Percentiles rank a stretch among this genome's conserved stretches.
phyloP scores from a whole-genome alignment of 352 stramenopile genomes.

The Globisporangium orthogonon region DNA sequence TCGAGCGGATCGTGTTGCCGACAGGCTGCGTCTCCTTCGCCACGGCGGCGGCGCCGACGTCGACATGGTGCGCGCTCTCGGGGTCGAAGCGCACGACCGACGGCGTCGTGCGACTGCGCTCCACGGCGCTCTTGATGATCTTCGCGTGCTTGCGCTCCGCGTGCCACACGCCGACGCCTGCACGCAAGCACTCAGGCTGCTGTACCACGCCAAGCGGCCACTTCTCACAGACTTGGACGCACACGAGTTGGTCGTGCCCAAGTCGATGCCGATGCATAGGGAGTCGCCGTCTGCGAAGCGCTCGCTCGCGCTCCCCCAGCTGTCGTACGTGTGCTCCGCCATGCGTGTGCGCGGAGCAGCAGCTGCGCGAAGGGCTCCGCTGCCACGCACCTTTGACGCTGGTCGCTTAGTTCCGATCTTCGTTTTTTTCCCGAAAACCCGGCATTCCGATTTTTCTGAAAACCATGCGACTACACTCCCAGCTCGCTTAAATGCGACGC shows the following conservation, averaged over 20 bases:
- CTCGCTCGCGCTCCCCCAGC: slow-evolving; percentile 63
- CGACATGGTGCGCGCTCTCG: slow-evolving; percentile 35
- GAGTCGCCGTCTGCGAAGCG: slow-evolving; percentile 55
- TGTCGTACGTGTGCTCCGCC: slow-evolving; percentile 56
- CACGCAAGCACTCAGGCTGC: background rate
- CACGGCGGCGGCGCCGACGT: slow-evolving; percentile 46
- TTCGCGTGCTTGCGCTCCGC: slow-evolving; percentile 78
- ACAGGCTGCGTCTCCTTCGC: slow-evolving; percentile 43
- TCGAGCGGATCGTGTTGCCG: slow-evolving; percentile 67
- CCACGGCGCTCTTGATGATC: slow-evolving; percentile 68
- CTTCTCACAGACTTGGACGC: slow-evolving; percentile 3
- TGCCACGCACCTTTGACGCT: too few relatives aligned
- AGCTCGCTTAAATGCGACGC: too few relatives aligned
- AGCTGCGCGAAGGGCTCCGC: too few relatives aligned
- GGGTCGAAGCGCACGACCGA: slow-evolving; percentile 75
- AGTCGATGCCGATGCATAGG: slow-evolving; percentile 97
- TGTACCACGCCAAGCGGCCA: too few relatives aligned
- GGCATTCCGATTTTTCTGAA: too few relatives aligned
- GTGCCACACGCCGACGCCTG: slow-evolving; percentile 76
- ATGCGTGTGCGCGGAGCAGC: background rate
- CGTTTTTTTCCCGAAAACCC: too few relatives aligned
- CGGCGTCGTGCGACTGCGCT: slow-evolving; percentile 66
- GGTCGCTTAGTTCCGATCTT: too few relatives aligned
- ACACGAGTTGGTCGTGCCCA: slow-evolving; percentile 99
- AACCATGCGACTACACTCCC: too few relatives aligned